Conservation (phyloP, 2,329 filamentous ascomycete species). For the Aspergillus fumigatiaffinis region DNA sequence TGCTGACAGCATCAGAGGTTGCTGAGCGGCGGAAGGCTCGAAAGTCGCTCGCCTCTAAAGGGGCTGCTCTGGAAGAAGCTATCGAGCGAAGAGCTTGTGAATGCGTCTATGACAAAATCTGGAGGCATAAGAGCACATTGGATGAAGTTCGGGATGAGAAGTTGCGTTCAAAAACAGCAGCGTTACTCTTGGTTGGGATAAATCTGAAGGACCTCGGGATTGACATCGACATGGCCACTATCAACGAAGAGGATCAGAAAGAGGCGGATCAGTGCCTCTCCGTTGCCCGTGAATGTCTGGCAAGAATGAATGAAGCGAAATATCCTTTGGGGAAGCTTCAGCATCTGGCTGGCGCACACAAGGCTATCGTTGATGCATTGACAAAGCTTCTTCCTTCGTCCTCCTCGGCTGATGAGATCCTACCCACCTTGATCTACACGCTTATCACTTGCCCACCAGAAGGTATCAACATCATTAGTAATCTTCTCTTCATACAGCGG, state of each 20-base stretch:
- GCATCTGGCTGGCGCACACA: conserved; percentile 82
- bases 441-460: conserved; percentile 87
- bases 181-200: conserved; percentile 86
- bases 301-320: conserved; percentile 78
- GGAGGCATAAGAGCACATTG: conserved; percentile 83
- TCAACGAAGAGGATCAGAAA: conserved; percentile 57
- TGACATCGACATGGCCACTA: conserved; percentile 56
- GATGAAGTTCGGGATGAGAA: conserved; percentile 96
- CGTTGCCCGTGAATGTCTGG: conserved; percentile 66
- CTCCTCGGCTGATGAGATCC: conserved; percentile 93
- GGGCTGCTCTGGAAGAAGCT: conserved; percentile 76
- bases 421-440: conserved; percentile 94
- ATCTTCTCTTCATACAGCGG: conserved; percentile 88
- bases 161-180: conserved; percentile 87
- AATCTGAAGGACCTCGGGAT: conserved; percentile 79
- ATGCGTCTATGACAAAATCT: conserved; percentile 81
- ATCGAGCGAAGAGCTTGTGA: conserved; percentile 84
- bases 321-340: conserved; percentile 90
- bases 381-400: conserved; percentile 63
- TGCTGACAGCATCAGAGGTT: conserved; percentile 86
- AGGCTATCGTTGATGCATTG: conserved; percentile 86
- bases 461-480: conserved; percentile 84
- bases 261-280: conserved; percentile 71
- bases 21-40: conserved; percentile 73
- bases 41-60: conserved; percentile 73